A percentile compares a stretch with the other conserved stretches of the same genome.
phyloP scores from a whole-genome alignment of 2,329 filamentous ascomycete genomes.

The Nemania sp. region DNA sequence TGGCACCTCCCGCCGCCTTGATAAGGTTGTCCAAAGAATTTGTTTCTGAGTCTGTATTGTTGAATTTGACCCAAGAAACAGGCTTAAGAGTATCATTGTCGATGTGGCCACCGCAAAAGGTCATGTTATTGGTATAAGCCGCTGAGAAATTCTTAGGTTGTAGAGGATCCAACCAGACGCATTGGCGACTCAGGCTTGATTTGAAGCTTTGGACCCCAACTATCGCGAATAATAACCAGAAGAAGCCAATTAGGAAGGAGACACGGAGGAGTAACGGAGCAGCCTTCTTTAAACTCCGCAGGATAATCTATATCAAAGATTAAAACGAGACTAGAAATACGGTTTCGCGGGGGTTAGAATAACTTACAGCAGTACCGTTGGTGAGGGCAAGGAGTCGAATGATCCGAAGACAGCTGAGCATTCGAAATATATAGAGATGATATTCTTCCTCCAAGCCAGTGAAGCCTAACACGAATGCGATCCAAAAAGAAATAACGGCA shows the following conservation, averaged over 20 bases:
- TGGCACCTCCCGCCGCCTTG: conserved; percentile 60
- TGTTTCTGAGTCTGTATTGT: conserved; percentile 24
- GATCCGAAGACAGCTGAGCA: conserved; percentile 95
- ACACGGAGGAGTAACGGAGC: conserved; percentile 90
- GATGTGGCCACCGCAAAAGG: conserved; percentile 87
- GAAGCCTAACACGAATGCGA: conserved; percentile 76
- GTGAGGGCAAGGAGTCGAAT: conserved; percentile 88
- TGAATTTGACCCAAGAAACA: conserved; percentile 69
- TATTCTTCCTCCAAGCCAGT: conserved; percentile 68
- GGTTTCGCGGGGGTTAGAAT: background rate
- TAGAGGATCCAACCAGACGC: conserved; percentile 73
- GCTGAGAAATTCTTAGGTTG: conserved; percentile 58
- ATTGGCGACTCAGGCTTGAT: conserved; percentile 75
- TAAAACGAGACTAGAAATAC: conserved; percentile 29
- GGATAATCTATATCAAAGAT: conserved; percentile 69
- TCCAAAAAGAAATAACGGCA: conserved; percentile 94
- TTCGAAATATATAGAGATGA: conserved; percentile 89
- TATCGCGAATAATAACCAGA: conserved; percentile 97
- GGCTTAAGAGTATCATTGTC: conserved; percentile 59
- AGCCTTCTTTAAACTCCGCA: conserved; percentile 93
- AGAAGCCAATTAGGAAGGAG: conserved; percentile 92
- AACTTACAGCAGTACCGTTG: conserved; percentile 82
- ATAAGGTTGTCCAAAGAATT: conserved; percentile 52
- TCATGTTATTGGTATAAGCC: conserved; percentile 66
- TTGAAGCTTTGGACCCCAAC: conserved; percentile 97